Evolutionary conservation across 2,329 filamentous ascomycete species (phyloP), one percentile per base, ranked within the genome.

Genomic region (Trichoderma sp.): DNA sequence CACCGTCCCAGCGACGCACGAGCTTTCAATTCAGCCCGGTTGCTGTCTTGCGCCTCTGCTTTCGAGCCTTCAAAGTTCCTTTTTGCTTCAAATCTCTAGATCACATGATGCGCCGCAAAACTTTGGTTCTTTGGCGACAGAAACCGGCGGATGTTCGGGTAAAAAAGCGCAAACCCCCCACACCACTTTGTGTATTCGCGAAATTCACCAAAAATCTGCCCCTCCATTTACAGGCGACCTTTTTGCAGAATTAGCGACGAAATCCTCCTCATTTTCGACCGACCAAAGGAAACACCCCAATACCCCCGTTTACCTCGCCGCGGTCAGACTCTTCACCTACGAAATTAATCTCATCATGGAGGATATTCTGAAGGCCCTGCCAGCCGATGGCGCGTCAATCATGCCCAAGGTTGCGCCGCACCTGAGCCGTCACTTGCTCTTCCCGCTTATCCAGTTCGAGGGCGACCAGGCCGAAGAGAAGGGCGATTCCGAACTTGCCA

Each of bases 381-480:
- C 83, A 85, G 91, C 90, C 82, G 91, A 91, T 84, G 88, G 93
- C 84, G 91, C 94, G 87, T 93, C 93, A 84, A 91, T 98, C 78
- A 91, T 98, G 81, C 94, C 95, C 81, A 95, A 95, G 86, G 89
- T 99, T 82, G 93, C 98, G 84, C 92, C 92, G 80, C 92, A 97
- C 85, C 94, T 99, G 85, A 97, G 98, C 88, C 93, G 97, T 80
- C 97, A 99, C 85, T 90, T 99, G 81, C 94, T 98, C 83, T 99
- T 97, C 87, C 97, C 97, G 79, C 91, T 99, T 78, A 93, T 99
- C 84, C 95, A 98, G 87, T 98, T 98, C 86, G 90, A 93, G 82
- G 92, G 92, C 82, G 92, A 93, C 83, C 92, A 94, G 84, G 93
- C 97, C 79, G 92, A 95, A 84, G 93, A 95, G 82, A 90, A 91